Evolutionary conservation across 208 protist species (phyloP), one percentile per base, ranked within the genome.

Genomic region (Leishmania major): DNA sequence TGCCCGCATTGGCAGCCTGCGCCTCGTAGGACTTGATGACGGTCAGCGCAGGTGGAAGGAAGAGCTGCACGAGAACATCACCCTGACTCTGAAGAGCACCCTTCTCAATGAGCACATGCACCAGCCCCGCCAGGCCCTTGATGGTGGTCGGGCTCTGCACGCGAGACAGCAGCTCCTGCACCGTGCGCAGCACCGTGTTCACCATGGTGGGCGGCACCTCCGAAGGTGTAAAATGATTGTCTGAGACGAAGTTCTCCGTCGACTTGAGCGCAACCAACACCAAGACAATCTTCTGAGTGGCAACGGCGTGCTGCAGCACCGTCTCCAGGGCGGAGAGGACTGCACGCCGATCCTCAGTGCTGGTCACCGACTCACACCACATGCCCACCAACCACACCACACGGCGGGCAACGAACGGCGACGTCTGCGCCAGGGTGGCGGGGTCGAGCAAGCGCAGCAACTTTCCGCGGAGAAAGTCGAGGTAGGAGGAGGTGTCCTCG

Each of bases 311-410:
- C 43, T 84, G 78, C 37, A 96, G 73, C 57, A 97, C 79, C 60
- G 77, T 80, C 55, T 88, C 85, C n/a, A 97, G 79, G 0, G 90
- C 89, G 0, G 75, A 69, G 67, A 96, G 90, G 0, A 97, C 89
- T 40, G 82, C 53, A 37, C 64, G 77, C 6, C 94, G 93, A 31
- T 89, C 43, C 22, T 25, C 51, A 4, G 75, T 40, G 55, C 90
- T 59, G 0, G 76, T 80, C 0, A 95, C 90, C 1, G 91, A 93
- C 73, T 93, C 94, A 60, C 94, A 97, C 93, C 94, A 97, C 94
- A 96, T 96, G 0, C 94, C 94, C 25, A 96, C 82, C 43, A 97
- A 81, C 93, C 94, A 97, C 66, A 96, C 89, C 1, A 96, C 92
- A 40, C 94, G 94, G 0, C 93, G 94, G 17, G 90, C 82, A 17